Evolutionary conservation across 805 yeast species (phyloP).

Genomic region (Candida vartiovaarae): DNA sequence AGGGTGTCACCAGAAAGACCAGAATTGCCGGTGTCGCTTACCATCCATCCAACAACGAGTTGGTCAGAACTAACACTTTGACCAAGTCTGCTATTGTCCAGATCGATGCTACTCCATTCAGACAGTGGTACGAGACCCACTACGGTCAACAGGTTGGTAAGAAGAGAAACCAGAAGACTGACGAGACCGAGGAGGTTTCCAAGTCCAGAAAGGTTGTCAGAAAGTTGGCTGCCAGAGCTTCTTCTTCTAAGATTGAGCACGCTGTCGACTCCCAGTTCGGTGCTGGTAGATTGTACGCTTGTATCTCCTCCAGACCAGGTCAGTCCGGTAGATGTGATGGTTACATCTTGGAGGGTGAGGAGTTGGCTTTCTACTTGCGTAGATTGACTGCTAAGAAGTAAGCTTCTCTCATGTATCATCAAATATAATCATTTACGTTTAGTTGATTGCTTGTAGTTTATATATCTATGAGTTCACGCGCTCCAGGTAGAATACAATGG

Average conservation of each 20-base stretch:
- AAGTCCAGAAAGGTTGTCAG: constrained; percentile 77
- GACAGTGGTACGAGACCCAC: constrained; percentile 98
- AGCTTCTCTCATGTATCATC: constrained; percentile 25
- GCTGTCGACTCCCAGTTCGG: constrained; percentile 95
- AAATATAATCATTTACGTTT: constrained; percentile 21
- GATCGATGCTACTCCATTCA: constrained; percentile 99
- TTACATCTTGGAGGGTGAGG: constrained; percentile 99
- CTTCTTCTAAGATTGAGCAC: constrained; percentile 74
- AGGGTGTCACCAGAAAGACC: constrained; percentile 98
- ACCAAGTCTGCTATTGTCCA: constrained; percentile 99
- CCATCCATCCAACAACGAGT: constrained; percentile 99
- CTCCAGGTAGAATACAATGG: no score
- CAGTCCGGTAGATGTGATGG: constrained; percentile 99
- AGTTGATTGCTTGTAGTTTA: not conserved
- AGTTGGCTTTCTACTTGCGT: constrained; percentile 99
- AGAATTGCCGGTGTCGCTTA: constrained; percentile 96
- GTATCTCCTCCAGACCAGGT: constrained; percentile 99
- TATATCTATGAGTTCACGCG: not conserved
- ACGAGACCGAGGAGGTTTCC: constrained; percentile 50
- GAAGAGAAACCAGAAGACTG: constrained; percentile 48
- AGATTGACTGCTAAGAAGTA: constrained; percentile 99
- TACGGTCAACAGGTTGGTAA: constrained; percentile 93
- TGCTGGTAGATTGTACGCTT: constrained; percentile 98
- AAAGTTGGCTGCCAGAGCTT: constrained; percentile 91
- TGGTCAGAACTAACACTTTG: constrained; percentile 99